Base-by-base conservation (phyloP, 2,329 filamentous ascomycete genomes). In the Sporothrix phasma region DNA sequence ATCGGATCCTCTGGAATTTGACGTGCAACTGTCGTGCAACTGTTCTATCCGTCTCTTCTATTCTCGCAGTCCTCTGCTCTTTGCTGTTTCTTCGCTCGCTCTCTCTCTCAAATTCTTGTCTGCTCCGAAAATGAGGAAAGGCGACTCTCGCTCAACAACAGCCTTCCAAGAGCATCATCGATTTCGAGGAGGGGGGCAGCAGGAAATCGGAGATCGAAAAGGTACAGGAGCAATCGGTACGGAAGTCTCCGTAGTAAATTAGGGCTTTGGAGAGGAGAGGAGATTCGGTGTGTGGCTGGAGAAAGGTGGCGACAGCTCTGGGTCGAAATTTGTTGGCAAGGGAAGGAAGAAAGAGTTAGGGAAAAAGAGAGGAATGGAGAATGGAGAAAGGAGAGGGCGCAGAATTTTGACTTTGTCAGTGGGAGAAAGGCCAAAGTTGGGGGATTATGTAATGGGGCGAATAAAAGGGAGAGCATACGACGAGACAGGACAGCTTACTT, bases 241-340 rank as follows among this genome's bases (percentile, higher is more conserved):
- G n/a, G n/a, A n/a, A n/a, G n/a, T n/a, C n/a, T n/a, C n/a, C n/a
- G n/a, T 26, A 11, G 45, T n/a, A n/a, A 24, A 64, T n/a, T 45
- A 62, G 31, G 60, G 45, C 59, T 46, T 31, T 37, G 66, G 64
- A 34, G 24, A 24, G 29, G 31, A 46, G 19, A 34, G 39, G 15
- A 31, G 53, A 15, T 51, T 49, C 43, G 68, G 68, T 69, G 72
- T 74, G 72, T 74, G 72, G 72, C 72, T 74, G 72, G 68, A 71
- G 70, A 73, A 68, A 67, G 65, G 67, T 68, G 67, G 67, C 67
- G 67, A 68, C 56, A 68, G 67, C 67, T 68, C 51, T 37, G 41
- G 29, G 24, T 51, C 26, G 41, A 47, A 22, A 22, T 34, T 45
- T 31, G 26, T 34, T 24, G 11, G 34, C 22, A 49, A 54, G n/a